A percentile compares a stretch with the other conserved stretches of the same genome.
phyloP scores from a whole-genome alignment of 371 early-diverging fungal genomes.

The Lichtheimia hyalospora region DNA sequence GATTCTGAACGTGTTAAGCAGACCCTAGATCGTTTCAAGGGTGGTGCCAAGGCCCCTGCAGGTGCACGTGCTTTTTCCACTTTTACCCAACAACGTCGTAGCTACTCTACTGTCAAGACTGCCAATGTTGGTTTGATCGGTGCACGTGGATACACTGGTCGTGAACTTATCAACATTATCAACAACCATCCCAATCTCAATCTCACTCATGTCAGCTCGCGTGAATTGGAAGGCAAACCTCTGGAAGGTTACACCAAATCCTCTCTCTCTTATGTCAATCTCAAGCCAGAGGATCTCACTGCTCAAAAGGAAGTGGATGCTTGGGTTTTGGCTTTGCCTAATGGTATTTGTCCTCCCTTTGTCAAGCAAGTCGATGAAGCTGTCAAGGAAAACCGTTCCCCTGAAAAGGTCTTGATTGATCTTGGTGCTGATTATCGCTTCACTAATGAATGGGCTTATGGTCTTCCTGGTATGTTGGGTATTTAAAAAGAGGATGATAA shows the following conservation, averaged over 20 bases:
- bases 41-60: constrained; percentile 15
- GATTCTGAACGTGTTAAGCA: constrained; percentile 72
- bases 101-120: constrained; percentile 38
- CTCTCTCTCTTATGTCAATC: constrained; percentile 73
- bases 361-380: constrained; percentile 76
- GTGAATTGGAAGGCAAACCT: constrained; percentile 88
- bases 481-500: background rate
- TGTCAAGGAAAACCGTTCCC: constrained; percentile 42
- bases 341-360: constrained; percentile 89
- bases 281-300: constrained; percentile 73
- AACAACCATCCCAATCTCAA: constrained; percentile 84
- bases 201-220: constrained; percentile 88
- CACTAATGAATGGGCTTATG: constrained; percentile 85
- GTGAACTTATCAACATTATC: constrained; percentile 88
- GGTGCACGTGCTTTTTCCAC: constrained; percentile 34
- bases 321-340: constrained; percentile 96
- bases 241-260: constrained; percentile 75
- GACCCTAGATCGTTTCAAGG: constrained; percentile 28
- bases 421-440: constrained; percentile 95
- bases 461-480: constrained; percentile 66
- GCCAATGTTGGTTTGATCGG: constrained; percentile 91
- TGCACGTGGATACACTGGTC: constrained; percentile 96
- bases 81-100: constrained; percentile 49
- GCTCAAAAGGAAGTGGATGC: constrained; percentile 76
- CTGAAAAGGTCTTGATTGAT: constrained; percentile 78